phyloP scores from a whole-genome alignment of 208 protist species.

The Naegleria gruberi region DNA sequence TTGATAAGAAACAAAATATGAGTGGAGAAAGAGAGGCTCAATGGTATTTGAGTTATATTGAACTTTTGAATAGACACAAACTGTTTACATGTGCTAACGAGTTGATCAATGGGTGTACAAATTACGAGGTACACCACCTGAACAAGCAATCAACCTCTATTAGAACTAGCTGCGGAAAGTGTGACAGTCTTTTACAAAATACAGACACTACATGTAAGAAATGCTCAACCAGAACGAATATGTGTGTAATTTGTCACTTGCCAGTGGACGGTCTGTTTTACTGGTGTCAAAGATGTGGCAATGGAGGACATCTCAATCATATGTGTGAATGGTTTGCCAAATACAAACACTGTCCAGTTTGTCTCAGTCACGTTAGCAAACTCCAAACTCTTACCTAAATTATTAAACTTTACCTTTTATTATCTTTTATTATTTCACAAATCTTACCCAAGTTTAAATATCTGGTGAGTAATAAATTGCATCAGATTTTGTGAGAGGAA shows the following conservation, averaged over 20 bases:
- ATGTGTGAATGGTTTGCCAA: not conserved
- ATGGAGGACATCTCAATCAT: conserved; percentile 7
- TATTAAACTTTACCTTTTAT: no score
- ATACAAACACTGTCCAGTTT: not conserved
- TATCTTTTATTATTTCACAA: no score
- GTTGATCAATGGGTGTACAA: not conserved
- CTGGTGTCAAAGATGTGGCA: conserved; percentile 9
- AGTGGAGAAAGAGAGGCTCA: not conserved
- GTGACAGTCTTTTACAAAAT: not conserved
- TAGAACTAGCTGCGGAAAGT: conserved; percentile 10
- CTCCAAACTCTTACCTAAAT: not conserved
- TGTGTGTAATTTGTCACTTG: conserved; percentile 10
- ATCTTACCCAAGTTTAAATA: no score
- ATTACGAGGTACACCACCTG: not conserved
- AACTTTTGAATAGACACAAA: conserved; percentile 6
- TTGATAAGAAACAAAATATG: not conserved
- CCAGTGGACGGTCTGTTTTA: conserved; percentile 5
- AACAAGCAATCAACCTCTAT: not conserved
- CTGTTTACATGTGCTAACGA: conserved; percentile 3
- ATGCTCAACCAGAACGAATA: not conserved
- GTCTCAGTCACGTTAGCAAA: not conserved
- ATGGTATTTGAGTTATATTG: conserved; percentile 5
- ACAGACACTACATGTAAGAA: not conserved
- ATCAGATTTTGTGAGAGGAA: no score
- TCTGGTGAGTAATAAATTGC: no score